Conservation (phyloP, 2,329 filamentous ascomycete species). For the Bipolaris gigantea region DNA sequence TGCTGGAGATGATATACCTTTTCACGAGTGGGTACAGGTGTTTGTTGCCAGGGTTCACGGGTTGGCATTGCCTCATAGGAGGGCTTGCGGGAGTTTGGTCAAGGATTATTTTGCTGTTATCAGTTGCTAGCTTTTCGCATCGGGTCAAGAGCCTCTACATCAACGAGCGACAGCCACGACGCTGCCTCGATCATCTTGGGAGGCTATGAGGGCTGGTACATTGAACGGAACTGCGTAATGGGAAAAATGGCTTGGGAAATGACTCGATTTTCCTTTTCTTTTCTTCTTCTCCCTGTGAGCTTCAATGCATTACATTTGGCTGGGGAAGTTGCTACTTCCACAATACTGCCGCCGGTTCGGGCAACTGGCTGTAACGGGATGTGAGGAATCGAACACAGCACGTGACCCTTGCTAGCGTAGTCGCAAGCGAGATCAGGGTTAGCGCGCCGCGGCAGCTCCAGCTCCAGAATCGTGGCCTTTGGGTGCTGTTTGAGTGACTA, state of each 20-base stretch:
- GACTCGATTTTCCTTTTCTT: background rate
- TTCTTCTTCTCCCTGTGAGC: background rate
- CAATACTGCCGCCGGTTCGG: background rate
- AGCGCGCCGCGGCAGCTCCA: slow-evolving; percentile 24
- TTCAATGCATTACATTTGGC: too few species aligned
- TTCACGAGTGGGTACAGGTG: slow-evolving; percentile 34
- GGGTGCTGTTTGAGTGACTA: slow-evolving; percentile 17
- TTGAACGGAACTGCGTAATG: slow-evolving; percentile 31
- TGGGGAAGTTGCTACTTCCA: background rate
- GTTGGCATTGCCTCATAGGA: slow-evolving; percentile 25
- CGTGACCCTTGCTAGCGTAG: slow-evolving; percentile 27
- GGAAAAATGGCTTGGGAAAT: slow-evolving; percentile 31
- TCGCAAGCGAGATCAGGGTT: slow-evolving; percentile 17
- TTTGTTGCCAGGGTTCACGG: slow-evolving; percentile 34
- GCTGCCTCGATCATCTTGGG: slow-evolving; percentile 25
- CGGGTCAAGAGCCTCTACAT: slow-evolving; percentile 22
- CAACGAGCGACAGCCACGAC: slow-evolving; percentile 17
- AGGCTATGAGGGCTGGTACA: slow-evolving; percentile 25
- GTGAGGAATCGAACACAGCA: slow-evolving; percentile 6
- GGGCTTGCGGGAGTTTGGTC: slow-evolving; percentile 31
- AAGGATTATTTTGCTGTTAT: slow-evolving; percentile 20
- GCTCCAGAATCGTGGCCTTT: slow-evolving; percentile 43
- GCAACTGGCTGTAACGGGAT: background rate
- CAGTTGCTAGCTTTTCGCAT: slow-evolving; percentile 20
- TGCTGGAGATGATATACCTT: slow-evolving; percentile 37